These are phyloP conservation scores for Pythium sp. DNA, from an alignment of 352 stramenopile genomes.

Conservation along the genomic window DNA sequence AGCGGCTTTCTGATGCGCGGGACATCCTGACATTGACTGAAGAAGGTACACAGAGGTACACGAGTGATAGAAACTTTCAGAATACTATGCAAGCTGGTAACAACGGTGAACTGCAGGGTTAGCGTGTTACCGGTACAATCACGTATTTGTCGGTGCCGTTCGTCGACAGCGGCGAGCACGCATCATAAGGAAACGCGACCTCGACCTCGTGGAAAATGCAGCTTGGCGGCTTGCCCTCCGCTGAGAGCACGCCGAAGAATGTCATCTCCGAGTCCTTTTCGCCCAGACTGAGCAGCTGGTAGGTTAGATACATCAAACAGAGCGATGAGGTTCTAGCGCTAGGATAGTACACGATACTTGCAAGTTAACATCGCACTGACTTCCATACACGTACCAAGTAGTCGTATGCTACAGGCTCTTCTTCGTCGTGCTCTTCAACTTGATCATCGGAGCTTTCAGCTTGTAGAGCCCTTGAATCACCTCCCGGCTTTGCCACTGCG, in stretches of 20 bases:
- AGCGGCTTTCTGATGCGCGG: conserved; percentile 62
- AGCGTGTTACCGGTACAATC: conserved; percentile 42
- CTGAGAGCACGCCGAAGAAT: conserved; percentile 59
- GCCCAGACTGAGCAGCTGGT: conserved; percentile 37
- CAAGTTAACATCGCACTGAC: neutral
- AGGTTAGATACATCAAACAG: neutral
- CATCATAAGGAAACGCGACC: conserved; percentile 53
- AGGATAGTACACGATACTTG: neutral
- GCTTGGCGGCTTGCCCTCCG: conserved; percentile 46
- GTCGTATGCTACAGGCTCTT: conserved; percentile 24
- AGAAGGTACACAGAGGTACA: neutral
- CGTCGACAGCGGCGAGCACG: conserved; percentile 40
- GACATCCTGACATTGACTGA: conserved; percentile 46
- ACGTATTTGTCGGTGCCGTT: conserved; percentile 56
- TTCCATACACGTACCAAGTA: conserved; percentile 38
- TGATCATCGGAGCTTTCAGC: neutral
- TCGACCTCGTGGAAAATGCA: conserved; percentile 52
- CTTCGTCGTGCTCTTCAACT: neutral
- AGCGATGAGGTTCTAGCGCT: neutral
- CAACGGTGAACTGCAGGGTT: neutral
- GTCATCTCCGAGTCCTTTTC: conserved; percentile 38
- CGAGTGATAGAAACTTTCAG: no score
- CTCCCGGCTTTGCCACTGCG: no score
- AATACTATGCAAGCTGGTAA: no score
- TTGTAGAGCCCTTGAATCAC: neutral